A percentile compares a stretch with the other conserved stretches of the same genome.
Evolutionary conservation across 148 eudicot genomes (phyloP).

Genomic region (Camellia sinensis): DNA sequence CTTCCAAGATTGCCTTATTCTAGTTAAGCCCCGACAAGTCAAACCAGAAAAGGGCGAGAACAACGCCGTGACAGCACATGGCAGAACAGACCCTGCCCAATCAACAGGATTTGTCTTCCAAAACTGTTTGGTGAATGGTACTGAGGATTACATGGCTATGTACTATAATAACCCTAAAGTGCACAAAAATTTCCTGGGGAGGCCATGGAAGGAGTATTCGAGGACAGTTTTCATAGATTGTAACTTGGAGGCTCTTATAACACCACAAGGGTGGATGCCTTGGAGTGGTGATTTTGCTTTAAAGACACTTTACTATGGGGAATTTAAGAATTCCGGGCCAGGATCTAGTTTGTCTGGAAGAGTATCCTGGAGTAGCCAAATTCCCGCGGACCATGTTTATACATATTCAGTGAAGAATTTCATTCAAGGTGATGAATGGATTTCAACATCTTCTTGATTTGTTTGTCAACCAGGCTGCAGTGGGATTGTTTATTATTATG

Average conservation of each 20-base stretch:
- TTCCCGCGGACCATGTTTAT: conserved; percentile 54
- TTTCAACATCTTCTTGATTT: conserved; percentile 27
- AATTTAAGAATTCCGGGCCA: conserved; percentile 54
- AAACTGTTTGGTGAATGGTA: conserved; percentile 59
- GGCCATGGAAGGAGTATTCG: conserved; percentile 90
- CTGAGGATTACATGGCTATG: conserved; percentile 60
- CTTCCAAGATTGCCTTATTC: conserved; percentile 69
- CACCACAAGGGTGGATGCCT: conserved; percentile 69
- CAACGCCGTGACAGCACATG: conserved; percentile 79
- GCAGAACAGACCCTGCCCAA: conserved; percentile 76
- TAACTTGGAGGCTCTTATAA: conserved; percentile 43
- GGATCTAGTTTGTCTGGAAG: conserved; percentile 46
- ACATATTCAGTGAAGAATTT: conserved; percentile 63
- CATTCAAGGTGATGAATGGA: conserved; percentile 69
- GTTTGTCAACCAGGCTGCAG: background rate
- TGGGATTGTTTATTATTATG: background rate
- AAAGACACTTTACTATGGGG: conserved; percentile 74
- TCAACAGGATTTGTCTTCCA: conserved; percentile 67
- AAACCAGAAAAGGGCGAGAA: conserved; percentile 73
- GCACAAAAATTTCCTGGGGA: conserved; percentile 67
- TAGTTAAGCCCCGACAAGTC: conserved; percentile 59
- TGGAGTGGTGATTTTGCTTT: conserved; percentile 60
- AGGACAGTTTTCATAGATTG: conserved; percentile 62
- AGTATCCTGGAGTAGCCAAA: conserved; percentile 72
- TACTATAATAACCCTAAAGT: conserved; percentile 56